A percentile compares a stretch with the other conserved stretches of the same genome.
These are phyloP conservation scores for Talaromyces sp. DNA, from an alignment of 2,329 filamentous ascomycete genomes.

Conservation along the genomic window DNA sequence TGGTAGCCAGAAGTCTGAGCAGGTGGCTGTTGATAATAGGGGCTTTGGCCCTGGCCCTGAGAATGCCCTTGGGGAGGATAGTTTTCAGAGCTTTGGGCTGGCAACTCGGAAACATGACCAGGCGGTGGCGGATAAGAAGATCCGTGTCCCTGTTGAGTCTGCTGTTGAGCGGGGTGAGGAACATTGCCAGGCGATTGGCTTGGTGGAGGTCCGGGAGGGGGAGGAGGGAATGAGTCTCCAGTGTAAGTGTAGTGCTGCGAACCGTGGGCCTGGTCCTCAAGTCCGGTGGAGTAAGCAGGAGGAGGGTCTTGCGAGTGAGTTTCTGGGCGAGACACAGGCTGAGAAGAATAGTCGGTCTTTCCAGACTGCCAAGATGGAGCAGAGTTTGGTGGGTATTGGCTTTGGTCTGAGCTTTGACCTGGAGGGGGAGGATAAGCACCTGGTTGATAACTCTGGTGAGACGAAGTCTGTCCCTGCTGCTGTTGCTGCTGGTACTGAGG, in stretches of 20 bases:
- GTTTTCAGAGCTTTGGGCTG: slow-evolving; percentile 8
- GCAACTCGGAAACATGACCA: background rate
- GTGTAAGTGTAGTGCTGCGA: slow-evolving; percentile 30
- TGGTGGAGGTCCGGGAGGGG: slow-evolving; percentile 40
- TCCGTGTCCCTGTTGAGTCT: slow-evolving; percentile 6
- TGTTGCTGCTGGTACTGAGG: slow-evolving; percentile 14
- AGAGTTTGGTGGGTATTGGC: slow-evolving; percentile 11
- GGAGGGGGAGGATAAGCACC: slow-evolving; percentile 1
- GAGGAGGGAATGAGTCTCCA: slow-evolving; percentile 43
- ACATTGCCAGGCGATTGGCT: slow-evolving; percentile 20
- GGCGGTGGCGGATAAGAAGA: slow-evolving; percentile 13
- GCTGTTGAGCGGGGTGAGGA: slow-evolving; percentile 20
- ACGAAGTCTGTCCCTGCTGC: slow-evolving; percentile 8
- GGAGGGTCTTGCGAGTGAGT: slow-evolving; percentile 7
- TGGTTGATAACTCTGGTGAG: background rate
- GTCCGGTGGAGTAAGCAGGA: slow-evolving; percentile 10
- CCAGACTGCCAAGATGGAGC: slow-evolving; percentile 7
- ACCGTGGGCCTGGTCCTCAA: slow-evolving; percentile 8
- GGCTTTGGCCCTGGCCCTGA: slow-evolving; percentile 5
- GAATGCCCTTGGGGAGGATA: slow-evolving; percentile 14
- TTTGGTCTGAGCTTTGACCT: slow-evolving; percentile 1
- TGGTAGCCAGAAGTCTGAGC: slow-evolving; percentile 5
- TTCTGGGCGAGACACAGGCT: background rate
- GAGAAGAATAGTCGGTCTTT: slow-evolving; percentile 9
- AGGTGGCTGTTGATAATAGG: slow-evolving; percentile 11